Percentiles rank a stretch among this genome's conserved stretches.
Evolutionary conservation across 805 yeast genomes (phyloP).

Genomic region (Suhomyces prunicola): DNA sequence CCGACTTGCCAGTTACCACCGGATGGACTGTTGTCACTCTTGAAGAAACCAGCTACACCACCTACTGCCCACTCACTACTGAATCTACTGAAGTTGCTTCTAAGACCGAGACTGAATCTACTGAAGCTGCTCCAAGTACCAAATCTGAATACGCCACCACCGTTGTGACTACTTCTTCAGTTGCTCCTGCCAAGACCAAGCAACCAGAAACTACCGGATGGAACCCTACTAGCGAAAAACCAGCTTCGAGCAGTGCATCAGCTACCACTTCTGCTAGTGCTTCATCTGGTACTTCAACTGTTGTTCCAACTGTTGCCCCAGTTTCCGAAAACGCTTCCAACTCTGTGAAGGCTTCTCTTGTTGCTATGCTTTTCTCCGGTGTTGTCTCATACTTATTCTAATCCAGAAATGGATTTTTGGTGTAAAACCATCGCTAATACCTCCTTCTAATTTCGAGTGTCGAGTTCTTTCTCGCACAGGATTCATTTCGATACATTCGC

Average conservation of each 20-base stretch:
- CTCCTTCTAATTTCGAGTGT: not conserved
- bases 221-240: slow-evolving; percentile 1
- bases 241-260: not conserved
- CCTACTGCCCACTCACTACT: slow-evolving; percentile 29
- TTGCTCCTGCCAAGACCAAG: not conserved
- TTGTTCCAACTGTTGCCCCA: slow-evolving; percentile 12
- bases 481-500: not conserved
- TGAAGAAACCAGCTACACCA: slow-evolving; percentile 29
- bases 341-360: not conserved
- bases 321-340: slow-evolving; percentile 1
- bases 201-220: slow-evolving; percentile 1
- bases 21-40: slow-evolving; percentile 37
- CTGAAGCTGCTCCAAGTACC: slow-evolving; percentile 2
- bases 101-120: not conserved
- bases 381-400: not conserved
- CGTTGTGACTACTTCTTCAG: not conserved
- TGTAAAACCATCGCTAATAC: not conserved
- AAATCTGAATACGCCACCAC: not conserved
- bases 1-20: slow-evolving; percentile 23
- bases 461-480: not conserved
- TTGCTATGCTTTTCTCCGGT: not conserved
- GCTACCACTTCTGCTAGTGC: slow-evolving; percentile 4
- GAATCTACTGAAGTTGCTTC: not conserved
- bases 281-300: slow-evolving; percentile 3
- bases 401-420: not conserved